These are phyloP conservation scores for Neckera pumila DNA, from an alignment of 225 moss, liverwort and hornwort species.

Conservation along the genomic window DNA sequence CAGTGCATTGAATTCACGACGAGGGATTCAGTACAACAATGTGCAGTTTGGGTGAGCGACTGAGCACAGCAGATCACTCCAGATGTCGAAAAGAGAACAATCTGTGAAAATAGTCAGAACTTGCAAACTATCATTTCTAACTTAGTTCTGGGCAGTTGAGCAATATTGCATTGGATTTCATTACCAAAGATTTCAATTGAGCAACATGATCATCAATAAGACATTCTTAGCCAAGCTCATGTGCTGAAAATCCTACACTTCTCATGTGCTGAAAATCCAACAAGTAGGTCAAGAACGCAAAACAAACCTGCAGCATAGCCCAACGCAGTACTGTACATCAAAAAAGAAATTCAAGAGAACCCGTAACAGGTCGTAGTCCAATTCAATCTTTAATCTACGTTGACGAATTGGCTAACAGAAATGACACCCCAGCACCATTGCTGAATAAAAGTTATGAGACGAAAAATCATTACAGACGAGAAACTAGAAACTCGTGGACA, in stretches of 20 bases:
- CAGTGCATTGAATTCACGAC: not conserved
- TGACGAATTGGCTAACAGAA: not conserved
- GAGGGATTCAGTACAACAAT: not conserved
- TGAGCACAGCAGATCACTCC: not conserved
- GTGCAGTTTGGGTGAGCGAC: no score
- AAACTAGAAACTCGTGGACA: not conserved
- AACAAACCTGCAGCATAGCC: not conserved
- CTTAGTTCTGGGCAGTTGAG: no score
- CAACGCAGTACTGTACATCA: not conserved
- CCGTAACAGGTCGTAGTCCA: no score
- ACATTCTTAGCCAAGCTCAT: not conserved
- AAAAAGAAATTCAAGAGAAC: not conserved
- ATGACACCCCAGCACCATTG: not conserved
- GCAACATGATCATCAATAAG: not conserved
- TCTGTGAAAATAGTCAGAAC: no score
- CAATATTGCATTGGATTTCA: not conserved
- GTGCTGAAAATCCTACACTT: no score
- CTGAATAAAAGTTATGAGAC: not conserved
- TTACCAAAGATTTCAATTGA: no score
- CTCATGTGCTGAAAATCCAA: not conserved
- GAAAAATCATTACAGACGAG: not conserved
- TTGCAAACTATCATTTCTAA: not conserved
- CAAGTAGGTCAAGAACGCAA: not conserved
- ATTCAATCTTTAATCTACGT: not conserved
- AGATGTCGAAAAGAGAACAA: not conserved